Evolutionary conservation across 2,329 filamentous ascomycete species (phyloP), one percentile per base, ranked within the genome.

Genomic region (Fusarium lyarnte): DNA sequence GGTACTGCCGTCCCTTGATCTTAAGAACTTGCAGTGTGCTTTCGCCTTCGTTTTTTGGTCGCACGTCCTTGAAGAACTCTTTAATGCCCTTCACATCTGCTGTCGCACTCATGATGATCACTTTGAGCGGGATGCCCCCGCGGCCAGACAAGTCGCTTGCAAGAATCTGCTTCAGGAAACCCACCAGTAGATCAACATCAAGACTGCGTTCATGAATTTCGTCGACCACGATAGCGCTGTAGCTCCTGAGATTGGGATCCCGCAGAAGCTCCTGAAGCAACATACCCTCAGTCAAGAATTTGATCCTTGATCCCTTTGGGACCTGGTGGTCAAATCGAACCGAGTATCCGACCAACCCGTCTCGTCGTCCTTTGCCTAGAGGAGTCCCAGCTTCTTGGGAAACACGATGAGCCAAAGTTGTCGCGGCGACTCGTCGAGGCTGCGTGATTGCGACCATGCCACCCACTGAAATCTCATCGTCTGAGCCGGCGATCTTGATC

Each of bases 81-180:
- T 89, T 87, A 36, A 98, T 90, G 62, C 88, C 90, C 67, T 95
- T 91, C 64, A 97, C 91, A 80, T 98, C 94, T 41, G 94, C 94
- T 11, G 96, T 99, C 54, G 96, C 96, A 86, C 95, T 98, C 96
- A 99, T 99, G 78, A 98, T 89, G 38, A 97, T 89, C 7, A 98
- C 90, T 80, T 97, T 98, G 62, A 99, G 84, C 2, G 93, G 91
- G 35, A 92, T 84, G 9, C 92, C 93, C 12, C 91, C 90, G 8
- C 92, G 89, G 11, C 90, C 90, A 47, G 88, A 85, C 41, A 89
- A 87, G 61, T 90, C 86, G 5, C 87, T 85, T 2, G 86, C 84
- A 3, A 96, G 84, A 51, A 98, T 88, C 68, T 93, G 92, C 78
- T 93, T 93, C 69, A 99, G 80, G 73, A 99, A 98, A 0, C 96